These are phyloP conservation scores for Fusarium sp. DNA, from an alignment of 2,329 filamentous ascomycete genomes.

Conservation along the genomic window DNA sequence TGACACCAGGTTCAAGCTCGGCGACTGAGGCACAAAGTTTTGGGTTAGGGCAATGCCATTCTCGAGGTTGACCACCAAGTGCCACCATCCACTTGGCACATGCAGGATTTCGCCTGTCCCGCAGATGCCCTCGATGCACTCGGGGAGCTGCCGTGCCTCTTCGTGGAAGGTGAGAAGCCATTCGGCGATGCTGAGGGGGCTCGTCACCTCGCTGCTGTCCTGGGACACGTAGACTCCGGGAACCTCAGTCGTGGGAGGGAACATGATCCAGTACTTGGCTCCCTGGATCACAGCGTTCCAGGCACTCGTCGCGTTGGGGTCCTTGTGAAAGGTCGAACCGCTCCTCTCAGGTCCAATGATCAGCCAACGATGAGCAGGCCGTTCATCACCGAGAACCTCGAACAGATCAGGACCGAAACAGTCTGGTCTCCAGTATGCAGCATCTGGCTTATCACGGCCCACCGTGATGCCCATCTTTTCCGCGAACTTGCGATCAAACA, in stretches of 20 bases:
- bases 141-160: conserved; percentile 79
- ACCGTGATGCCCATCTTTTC: conserved; percentile 83
- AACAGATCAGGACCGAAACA: conserved; percentile 93
- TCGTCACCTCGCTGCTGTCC: conserved; percentile 93
- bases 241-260: conserved; percentile 81
- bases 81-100: conserved; percentile 96
- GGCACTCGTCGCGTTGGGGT: conserved; percentile 78
- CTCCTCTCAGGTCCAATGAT: conserved; percentile 89
- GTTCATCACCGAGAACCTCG: conserved; percentile 78
- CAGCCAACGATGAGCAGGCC: conserved; percentile 91
- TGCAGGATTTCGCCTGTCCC: conserved; percentile 86
- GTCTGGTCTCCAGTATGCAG: conserved; percentile 80
- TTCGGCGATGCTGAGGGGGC: conserved; percentile 94
- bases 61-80: conserved; percentile 91
- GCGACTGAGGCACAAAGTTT: conserved; percentile 86
- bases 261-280: conserved; percentile 99
- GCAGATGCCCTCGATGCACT: conserved; percentile 89
- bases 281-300: conserved; percentile 96
- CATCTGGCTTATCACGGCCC: conserved; percentile 59
- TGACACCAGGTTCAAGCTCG: conserved; percentile 67
- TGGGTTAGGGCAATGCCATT: conserved; percentile 90
- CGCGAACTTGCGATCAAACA: conserved; percentile 89
- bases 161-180: conserved; percentile 92
- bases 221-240: conserved; percentile 91
- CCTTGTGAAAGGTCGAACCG: conserved; percentile 95